A percentile compares a stretch with the other conserved stretches of the same genome.
phyloP scores from a whole-genome alignment of 176 grass and related monocot species.

The Carex scoparia region DNA sequence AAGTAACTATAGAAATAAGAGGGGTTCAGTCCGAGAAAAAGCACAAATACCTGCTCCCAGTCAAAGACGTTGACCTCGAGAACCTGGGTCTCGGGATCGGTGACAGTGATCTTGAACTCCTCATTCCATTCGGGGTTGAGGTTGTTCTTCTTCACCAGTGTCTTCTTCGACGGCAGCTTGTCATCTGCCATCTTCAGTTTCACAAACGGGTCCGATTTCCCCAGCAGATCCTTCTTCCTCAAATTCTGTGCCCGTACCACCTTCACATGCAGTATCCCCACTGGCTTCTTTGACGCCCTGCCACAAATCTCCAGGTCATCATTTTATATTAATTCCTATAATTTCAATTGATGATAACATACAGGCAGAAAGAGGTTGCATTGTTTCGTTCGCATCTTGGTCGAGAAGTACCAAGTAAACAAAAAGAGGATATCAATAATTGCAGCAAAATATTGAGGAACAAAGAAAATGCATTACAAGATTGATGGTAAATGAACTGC shows the following conservation, averaged over 20 bases:
- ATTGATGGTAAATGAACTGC: neutral
- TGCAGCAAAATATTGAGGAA: neutral
- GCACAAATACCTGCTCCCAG: constrained; percentile 68
- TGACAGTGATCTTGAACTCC: constrained; percentile 74
- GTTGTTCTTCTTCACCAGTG: constrained; percentile 71
- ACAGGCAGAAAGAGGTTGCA: neutral
- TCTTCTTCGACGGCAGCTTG: constrained; percentile 87
- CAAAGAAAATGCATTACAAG: neutral
- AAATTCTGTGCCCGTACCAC: constrained; percentile 71
- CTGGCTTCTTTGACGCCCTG: constrained; percentile 79
- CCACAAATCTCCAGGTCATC: neutral
- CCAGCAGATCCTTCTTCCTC: constrained; percentile 75
- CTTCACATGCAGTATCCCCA: constrained; percentile 81
- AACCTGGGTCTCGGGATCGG: constrained; percentile 71
- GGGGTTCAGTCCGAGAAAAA: neutral
- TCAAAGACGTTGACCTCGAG: constrained; percentile 78
- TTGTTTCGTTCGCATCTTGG: neutral
- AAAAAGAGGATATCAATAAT: neutral
- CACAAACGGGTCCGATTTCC: constrained; percentile 95
- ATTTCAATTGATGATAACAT: neutral
- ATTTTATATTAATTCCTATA: neutral
- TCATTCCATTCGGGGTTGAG: constrained; percentile 94
- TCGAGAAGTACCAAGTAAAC: neutral
- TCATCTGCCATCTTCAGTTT: constrained; percentile 80
- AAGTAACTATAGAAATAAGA: neutral